A percentile compares a stretch with the other conserved stretches of the same genome.
Conservation (phyloP, 305 asterid species). For the Salvia sclarea region DNA sequence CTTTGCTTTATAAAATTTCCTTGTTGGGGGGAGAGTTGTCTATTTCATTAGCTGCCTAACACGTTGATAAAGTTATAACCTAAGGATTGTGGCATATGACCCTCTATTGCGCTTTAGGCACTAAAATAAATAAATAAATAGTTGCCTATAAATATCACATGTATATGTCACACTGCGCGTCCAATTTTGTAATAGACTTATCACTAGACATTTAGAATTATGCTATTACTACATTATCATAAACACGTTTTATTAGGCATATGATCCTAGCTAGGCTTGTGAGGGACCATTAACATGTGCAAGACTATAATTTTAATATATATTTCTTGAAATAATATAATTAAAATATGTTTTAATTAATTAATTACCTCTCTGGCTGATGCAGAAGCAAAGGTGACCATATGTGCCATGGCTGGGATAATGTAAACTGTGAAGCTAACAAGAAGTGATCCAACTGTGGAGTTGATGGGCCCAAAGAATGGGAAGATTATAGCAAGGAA, state of each 20-base stretch:
- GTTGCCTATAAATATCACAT: background rate
- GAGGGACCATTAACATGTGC: background rate
- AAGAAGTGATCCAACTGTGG: slow-evolving; percentile 77
- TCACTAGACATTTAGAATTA: background rate
- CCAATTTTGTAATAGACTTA: background rate
- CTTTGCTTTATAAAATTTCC: slow-evolving; percentile 2
- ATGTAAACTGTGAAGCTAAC: slow-evolving; percentile 88
- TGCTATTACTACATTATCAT: background rate
- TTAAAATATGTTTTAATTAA: background rate
- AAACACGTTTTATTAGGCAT: background rate
- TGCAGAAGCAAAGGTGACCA: slow-evolving; percentile 75
- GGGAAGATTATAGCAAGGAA: slow-evolving; percentile 76
- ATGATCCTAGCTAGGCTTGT: background rate
- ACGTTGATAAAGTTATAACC: slow-evolving; percentile 20
- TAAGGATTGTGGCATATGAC: slow-evolving; percentile 13
- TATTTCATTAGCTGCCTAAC: slow-evolving; percentile 39
- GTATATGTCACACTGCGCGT: background rate
- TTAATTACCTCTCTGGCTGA: slow-evolving; percentile 66
- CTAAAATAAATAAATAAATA: slow-evolving; percentile 3
- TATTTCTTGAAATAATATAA: background rate
- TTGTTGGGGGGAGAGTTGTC: slow-evolving; percentile 21
- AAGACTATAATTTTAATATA: background rate
- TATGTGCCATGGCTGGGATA: slow-evolving; percentile 81
- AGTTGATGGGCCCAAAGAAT: slow-evolving; percentile 79
- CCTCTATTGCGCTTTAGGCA: slow-evolving; percentile 25